Percentiles rank a stretch among this genome's conserved stretches.
These are phyloP conservation scores for Metschnikowia aberdeeniae DNA, from an alignment of 805 yeast genomes.

Conservation along the genomic window DNA sequence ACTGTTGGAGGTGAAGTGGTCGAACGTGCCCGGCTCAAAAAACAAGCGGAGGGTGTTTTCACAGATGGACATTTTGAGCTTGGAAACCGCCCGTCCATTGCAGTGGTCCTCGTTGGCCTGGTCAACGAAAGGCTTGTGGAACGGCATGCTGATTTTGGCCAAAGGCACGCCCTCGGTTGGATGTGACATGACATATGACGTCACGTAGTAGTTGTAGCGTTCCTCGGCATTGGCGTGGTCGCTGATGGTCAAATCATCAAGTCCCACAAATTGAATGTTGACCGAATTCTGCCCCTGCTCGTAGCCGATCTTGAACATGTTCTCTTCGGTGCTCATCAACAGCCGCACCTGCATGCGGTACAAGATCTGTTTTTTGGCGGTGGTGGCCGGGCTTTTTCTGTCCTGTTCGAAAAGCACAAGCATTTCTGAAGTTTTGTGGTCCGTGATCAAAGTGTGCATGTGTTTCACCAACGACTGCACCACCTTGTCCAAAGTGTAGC, in stretches of 20 bases:
- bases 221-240: slow-evolving; percentile 71
- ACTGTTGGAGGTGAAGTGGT: slow-evolving; percentile 66
- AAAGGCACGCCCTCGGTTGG: slow-evolving; percentile 95
- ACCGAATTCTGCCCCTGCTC: slow-evolving; percentile 50
- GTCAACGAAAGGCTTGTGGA: slow-evolving; percentile 57
- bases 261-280: slow-evolving; percentile 75
- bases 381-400: slow-evolving; percentile 57
- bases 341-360: slow-evolving; percentile 85
- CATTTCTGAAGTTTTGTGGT: slow-evolving; percentile 75
- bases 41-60: slow-evolving; percentile 74
- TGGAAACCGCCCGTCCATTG: slow-evolving; percentile 65
- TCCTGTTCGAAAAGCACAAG: slow-evolving; percentile 79
- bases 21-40: slow-evolving; percentile 75
- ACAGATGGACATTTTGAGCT: slow-evolving; percentile 73
- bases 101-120: slow-evolving; percentile 52
- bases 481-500: slow-evolving; percentile 91
- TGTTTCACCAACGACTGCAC: slow-evolving; percentile 72
- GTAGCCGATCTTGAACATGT: slow-evolving; percentile 84
- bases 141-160: slow-evolving; percentile 72
- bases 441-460: slow-evolving; percentile 78
- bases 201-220: slow-evolving; percentile 88
- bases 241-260: slow-evolving; percentile 79
- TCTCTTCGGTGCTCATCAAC: slow-evolving; percentile 76
- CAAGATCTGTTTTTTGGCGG: slow-evolving; percentile 82
- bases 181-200: slow-evolving; percentile 88